Evolutionary conservation across 2,329 filamentous ascomycete genomes (phyloP).

Genomic region (Aspergillus tubingensis): DNA sequence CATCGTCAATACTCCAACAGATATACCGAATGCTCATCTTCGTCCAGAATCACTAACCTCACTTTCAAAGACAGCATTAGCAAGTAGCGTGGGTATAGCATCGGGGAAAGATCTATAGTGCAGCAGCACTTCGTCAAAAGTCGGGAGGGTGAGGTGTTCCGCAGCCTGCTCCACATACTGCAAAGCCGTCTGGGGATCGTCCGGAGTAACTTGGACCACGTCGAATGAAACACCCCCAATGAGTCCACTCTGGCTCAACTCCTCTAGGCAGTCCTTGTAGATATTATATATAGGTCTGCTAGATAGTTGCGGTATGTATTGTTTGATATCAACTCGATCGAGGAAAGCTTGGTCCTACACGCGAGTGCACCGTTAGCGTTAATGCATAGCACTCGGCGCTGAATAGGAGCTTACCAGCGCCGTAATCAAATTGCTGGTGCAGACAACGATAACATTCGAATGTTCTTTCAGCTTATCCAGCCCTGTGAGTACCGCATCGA

Average conservation of each 20-base stretch:
- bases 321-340: constrained; percentile 52
- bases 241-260: constrained; percentile 43
- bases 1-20: background rate
- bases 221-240: constrained; percentile 34
- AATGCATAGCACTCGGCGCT: background rate
- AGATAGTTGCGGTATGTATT: constrained; percentile 46
- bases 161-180: constrained; percentile 32
- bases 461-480: constrained; percentile 48
- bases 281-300: constrained; percentile 50
- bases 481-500: constrained; percentile 53
- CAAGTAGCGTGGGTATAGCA: constrained; percentile 31
- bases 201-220: constrained; percentile 24
- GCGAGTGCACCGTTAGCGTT: background rate
- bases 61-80: constrained; percentile 30
- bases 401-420: constrained; percentile 37
- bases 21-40: background rate
- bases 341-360: constrained; percentile 49
- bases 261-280: constrained; percentile 50
- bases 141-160: constrained; percentile 26
- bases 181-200: constrained; percentile 25
- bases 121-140: constrained; percentile 32
- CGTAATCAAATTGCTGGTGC: constrained; percentile 52
- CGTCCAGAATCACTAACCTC: constrained; percentile 24
- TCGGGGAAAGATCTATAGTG: constrained; percentile 32
- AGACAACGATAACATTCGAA: constrained; percentile 52